A percentile compares a stretch with the other conserved stretches of the same genome.
Evolutionary conservation across 108 stramenopile genomes (phyloP).

Genomic region (Nannochloropsis oceanica): DNA sequence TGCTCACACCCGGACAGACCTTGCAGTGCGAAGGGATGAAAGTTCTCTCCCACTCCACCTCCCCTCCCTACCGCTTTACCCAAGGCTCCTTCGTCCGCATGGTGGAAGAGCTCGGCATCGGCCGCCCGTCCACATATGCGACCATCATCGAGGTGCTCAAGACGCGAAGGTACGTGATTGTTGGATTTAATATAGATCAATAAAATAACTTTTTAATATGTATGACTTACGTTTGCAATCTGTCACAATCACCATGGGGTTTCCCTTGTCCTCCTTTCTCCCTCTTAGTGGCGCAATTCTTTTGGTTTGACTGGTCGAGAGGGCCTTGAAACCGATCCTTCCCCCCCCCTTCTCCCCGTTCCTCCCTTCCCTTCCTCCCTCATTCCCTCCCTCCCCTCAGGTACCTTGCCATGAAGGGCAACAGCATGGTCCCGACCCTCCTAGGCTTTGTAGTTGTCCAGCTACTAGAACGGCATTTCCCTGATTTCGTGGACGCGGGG

Average conservation of each 20-base stretch:
- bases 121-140: slow-evolving; percentile 62
- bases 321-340: too few species aligned
- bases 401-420: not conserved
- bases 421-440: slow-evolving; percentile 46
- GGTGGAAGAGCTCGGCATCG: slow-evolving; percentile 57
- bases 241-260: too few species aligned
- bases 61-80: slow-evolving; percentile 49
- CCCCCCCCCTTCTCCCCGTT: too few species aligned
- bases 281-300: too few species aligned
- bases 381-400: not conserved
- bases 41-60: slow-evolving; percentile 13
- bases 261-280: too few species aligned
- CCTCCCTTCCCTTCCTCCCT: too few species aligned
- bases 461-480: slow-evolving; percentile 47
- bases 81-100: slow-evolving; percentile 59
- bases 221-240: too few species aligned
- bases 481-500: slow-evolving; percentile 48
- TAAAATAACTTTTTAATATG: too few species aligned
- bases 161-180: slow-evolving; percentile 23
- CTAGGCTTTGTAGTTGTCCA: slow-evolving; percentile 50
- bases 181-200: too few species aligned
- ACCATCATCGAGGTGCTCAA: slow-evolving; percentile 48
- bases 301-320: too few species aligned
- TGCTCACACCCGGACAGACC: slow-evolving; percentile 39
- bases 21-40: slow-evolving; percentile 4